Evolutionary conservation across 345 rosid species (phyloP), one percentile per base, ranked within the genome.

Genomic region (Trapa incisa): DNA sequence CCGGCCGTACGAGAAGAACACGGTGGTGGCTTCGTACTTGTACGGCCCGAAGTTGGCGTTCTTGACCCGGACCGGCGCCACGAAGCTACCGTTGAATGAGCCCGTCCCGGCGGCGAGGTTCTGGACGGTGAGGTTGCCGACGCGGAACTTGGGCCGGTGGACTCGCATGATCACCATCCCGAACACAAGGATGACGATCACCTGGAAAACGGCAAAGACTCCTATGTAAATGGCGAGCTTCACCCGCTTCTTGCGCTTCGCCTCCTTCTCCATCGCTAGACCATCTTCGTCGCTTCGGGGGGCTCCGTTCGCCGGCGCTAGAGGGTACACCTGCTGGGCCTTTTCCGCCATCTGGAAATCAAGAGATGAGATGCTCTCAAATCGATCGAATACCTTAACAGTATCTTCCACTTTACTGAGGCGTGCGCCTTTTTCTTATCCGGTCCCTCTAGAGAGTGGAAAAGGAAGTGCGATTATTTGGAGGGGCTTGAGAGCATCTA

Each of bases 171-270:
- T 70, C 15, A 67, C 64, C 22, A 73, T 53, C 2, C 64, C 64
- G 47, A 77, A 77, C 33, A 73, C 66, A 16, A 77, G 67, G 36
- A 74, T 61, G 3, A 73, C 67, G 61, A 47, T 67, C 29, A 65
- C 74, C 68, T 77, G 76, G 54, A 77, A 77, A 15, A 77, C 61
- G 29, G 71, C 29, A 11, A 77, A 77, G 35, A 72, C 74, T 14
- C 47, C 39, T n/a, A 71, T 58, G 65, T 67, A 68, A 2, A 65
- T 58, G 39, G 72, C 63, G 69, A 71, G 71, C 58, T 70, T 77
- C 43, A 42, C 68, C 64, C 80, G 57, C 67, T 73, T 77, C 76
- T 70, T 73, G 36, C 67, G 70, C 38, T 52, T 57, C 0, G 47
- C 62, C 67, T 73, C 76, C 50, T 67, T 65, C 9, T 65, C 47